phyloP scores from a whole-genome alignment of 2,329 filamentous ascomycete species.

The Fusarium sp. region DNA sequence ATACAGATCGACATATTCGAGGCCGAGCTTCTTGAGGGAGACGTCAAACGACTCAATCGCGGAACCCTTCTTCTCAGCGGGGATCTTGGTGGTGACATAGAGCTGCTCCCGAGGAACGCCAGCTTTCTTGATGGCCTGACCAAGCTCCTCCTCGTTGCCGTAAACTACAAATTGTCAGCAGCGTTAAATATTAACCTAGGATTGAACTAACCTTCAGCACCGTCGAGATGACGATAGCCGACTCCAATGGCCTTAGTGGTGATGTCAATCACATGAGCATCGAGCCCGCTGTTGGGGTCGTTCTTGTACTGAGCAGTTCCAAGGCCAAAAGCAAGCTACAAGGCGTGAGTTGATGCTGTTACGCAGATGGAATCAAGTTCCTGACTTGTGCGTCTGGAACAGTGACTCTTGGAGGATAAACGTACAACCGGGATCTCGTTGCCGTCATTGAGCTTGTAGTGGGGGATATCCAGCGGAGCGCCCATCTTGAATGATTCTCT shows the following conservation, averaged over 20 bases:
- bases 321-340: slow-evolving; percentile 72
- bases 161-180: slow-evolving; percentile 55
- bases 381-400: neutral
- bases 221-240: slow-evolving; percentile 77
- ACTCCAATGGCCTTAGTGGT: slow-evolving; percentile 69
- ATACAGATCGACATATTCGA: slow-evolving; percentile 77
- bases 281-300: slow-evolving; percentile 57
- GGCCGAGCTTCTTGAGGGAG: slow-evolving; percentile 69
- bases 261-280: slow-evolving; percentile 59
- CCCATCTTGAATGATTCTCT: slow-evolving; percentile 17
- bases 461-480: slow-evolving; percentile 54
- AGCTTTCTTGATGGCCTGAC: slow-evolving; percentile 71
- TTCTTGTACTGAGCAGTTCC: slow-evolving; percentile 71
- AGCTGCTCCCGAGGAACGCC: slow-evolving; percentile 71
- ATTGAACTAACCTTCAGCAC: slow-evolving; percentile 68
- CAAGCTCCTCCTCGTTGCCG: slow-evolving; percentile 73
- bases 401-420: neutral
- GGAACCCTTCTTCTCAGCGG: slow-evolving; percentile 51
- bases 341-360: slow-evolving; percentile 2
- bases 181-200: too few relatives aligned
- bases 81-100: slow-evolving; percentile 70
- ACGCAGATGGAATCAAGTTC: neutral
- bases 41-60: slow-evolving; percentile 61
- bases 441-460: slow-evolving; percentile 76
- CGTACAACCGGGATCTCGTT: slow-evolving; percentile 73